Evolutionary conservation across 148 eudicot species (phyloP).

Genomic region (Diospyros kaki): DNA sequence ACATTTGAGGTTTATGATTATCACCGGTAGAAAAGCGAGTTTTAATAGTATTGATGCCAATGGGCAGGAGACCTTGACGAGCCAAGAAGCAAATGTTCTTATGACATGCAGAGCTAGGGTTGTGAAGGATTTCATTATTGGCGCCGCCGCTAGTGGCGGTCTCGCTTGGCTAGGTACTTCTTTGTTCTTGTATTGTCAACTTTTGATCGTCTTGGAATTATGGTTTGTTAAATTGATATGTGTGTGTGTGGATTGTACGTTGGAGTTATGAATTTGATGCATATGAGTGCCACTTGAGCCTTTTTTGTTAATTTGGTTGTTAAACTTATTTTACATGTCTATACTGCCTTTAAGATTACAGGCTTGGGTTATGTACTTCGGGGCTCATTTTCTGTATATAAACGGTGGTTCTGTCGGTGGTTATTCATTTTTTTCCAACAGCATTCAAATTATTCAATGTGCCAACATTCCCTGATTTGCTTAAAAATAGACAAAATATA

Average conservation of each 20-base stretch:
- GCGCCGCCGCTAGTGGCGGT: conserved; percentile 26
- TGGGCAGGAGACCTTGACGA: conserved; percentile 33
- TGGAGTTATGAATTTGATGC: not conserved
- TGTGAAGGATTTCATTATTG: conserved; percentile 30
- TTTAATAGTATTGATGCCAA: not conserved
- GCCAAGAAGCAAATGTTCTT: conserved; percentile 35
- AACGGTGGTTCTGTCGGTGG: no score
- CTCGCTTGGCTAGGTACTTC: conserved; percentile 42
- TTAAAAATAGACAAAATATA: no score
- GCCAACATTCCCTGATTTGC: no score
- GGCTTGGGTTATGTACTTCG: no score
- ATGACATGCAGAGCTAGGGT: conserved; percentile 32
- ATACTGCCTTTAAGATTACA: no score
- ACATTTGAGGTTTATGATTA: not conserved
- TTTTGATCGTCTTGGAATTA: not conserved
- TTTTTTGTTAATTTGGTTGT: no score
- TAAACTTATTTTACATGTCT: no score
- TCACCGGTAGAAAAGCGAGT: not conserved
- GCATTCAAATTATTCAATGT: no score
- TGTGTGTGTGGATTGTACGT: not conserved
- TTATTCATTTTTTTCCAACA: no score
- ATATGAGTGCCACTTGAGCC: no score
- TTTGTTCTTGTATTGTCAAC: not conserved
- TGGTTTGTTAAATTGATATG: not conserved
- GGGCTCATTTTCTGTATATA: no score